Evolutionary conservation across 352 stramenopile genomes (phyloP).

Genomic region (Phytophthora crassamura): DNA sequence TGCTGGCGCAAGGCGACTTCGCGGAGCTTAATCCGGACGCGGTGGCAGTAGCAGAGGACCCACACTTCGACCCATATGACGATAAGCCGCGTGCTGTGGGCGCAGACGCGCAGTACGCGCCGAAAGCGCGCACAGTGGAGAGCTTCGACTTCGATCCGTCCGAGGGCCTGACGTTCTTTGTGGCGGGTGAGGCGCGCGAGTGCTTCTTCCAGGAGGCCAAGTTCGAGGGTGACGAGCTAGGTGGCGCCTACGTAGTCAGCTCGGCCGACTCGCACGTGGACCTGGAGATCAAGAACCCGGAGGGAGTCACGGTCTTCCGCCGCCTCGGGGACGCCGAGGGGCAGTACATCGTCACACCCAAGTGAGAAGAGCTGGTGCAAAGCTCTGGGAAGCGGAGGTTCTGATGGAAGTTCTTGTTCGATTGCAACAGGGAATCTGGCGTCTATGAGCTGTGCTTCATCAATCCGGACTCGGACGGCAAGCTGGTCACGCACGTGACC

Average conservation of each 20-base stretch:
- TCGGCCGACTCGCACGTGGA: slow-evolving; percentile 79
- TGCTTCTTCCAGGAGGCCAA: slow-evolving; percentile 85
- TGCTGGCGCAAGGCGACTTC: slow-evolving; percentile 41
- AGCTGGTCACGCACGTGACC: slow-evolving; percentile 84
- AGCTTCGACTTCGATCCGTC: slow-evolving; percentile 86
- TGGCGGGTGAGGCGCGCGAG: slow-evolving; percentile 44
- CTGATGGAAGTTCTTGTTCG: background rate
- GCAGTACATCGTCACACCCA: slow-evolving; percentile 69
- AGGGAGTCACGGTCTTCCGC: slow-evolving; percentile 59
- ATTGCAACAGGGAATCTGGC: slow-evolving; percentile 45
- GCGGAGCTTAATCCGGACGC: slow-evolving; percentile 44
- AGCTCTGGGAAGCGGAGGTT: background rate
- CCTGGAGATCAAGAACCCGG: slow-evolving; percentile 76
- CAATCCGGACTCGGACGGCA: slow-evolving; percentile 74
- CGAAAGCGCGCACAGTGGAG: slow-evolving; percentile 54
- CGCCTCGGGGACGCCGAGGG: slow-evolving; percentile 71
- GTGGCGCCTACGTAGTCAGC: slow-evolving; percentile 75
- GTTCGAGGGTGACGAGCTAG: slow-evolving; percentile 64
- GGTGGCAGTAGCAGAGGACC: slow-evolving; percentile 48
- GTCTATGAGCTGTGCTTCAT: slow-evolving; percentile 80
- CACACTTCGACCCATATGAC: slow-evolving; percentile 71
- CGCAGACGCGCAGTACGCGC: slow-evolving; percentile 41
- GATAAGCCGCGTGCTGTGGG: slow-evolving; percentile 36
- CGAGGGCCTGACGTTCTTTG: slow-evolving; percentile 81
- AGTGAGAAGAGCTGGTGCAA: slow-evolving; percentile 37